Evolutionary conservation across 2,329 filamentous ascomycete genomes (phyloP).

Genomic region (Fusarium camptoceras): DNA sequence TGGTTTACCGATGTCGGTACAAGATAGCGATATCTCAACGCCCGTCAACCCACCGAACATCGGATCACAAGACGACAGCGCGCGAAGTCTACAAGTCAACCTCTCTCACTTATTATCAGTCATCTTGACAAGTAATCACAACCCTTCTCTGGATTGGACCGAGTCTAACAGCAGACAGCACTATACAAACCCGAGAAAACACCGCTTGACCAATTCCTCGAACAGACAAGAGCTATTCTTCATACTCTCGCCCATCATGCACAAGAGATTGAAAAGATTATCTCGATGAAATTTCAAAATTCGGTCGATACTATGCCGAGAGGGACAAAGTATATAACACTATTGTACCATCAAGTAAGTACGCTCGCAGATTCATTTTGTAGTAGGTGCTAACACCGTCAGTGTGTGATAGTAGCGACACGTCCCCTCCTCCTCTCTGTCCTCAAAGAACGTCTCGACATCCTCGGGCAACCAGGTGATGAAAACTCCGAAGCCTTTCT

Average conservation of each 20-base stretch:
- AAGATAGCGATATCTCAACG: slow-evolving; percentile 55
- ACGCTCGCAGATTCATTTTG: rapidly evolving
- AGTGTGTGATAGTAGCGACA: slow-evolving; percentile 56
- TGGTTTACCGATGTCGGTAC: slow-evolving; percentile 53
- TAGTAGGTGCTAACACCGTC: rapidly evolving
- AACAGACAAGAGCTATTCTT: slow-evolving; percentile 52
- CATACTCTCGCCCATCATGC: slow-evolving; percentile 53
- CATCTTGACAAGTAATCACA: slow-evolving; percentile 51
- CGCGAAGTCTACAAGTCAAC: slow-evolving; percentile 52
- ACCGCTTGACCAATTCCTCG: slow-evolving; percentile 50
- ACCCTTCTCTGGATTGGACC: rapidly evolving
- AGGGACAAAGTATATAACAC: slow-evolving; percentile 53
- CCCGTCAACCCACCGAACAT: slow-evolving; percentile 46
- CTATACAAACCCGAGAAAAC: slow-evolving; percentile 53
- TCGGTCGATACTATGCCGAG: slow-evolving; percentile 52
- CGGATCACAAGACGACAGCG: slow-evolving; percentile 46
- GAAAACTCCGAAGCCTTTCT: slow-evolving; percentile 52
- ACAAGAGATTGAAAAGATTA: slow-evolving; percentile 54
- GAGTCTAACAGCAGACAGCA: slow-evolving; percentile 35
- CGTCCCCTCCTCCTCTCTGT: slow-evolving; percentile 54
- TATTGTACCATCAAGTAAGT: slow-evolving; percentile 55
- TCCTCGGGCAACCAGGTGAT: slow-evolving; percentile 33
- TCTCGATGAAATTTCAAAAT: slow-evolving; percentile 50
- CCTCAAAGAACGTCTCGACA: slow-evolving; percentile 52
- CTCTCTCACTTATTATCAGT: slow-evolving; percentile 52